These are phyloP conservation scores for Butyriboletus loyo DNA, from an alignment of 768 basidiomycete species.

Conservation along the genomic window DNA sequence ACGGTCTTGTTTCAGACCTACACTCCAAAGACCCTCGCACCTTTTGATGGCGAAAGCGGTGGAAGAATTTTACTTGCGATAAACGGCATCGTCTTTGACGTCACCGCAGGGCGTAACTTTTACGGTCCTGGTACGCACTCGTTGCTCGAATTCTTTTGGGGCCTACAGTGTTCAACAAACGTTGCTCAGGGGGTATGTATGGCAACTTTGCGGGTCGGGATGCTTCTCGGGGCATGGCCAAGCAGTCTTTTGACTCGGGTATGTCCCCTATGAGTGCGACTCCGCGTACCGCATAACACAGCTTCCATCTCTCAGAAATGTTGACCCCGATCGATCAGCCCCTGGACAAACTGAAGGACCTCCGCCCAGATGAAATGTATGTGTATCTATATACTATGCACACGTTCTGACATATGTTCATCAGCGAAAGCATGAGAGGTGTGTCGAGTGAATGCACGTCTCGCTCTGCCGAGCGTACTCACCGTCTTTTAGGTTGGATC, in stretches of 20 bases:
- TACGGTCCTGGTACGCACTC: constrained; percentile 83
- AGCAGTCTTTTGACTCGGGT: constrained; percentile 95
- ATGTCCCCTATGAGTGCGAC: constrained; percentile 24
- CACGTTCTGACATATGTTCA: neutral
- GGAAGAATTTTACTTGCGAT: constrained; percentile 85
- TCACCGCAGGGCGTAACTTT: constrained; percentile 83
- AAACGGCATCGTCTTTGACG: constrained; percentile 87
- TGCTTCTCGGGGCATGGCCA: constrained; percentile 95
- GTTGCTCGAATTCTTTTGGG: neutral
- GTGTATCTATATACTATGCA: constrained; percentile 27
- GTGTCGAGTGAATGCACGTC: neutral
- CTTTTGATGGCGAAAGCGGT: constrained; percentile 61
- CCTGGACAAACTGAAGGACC: constrained; percentile 77
- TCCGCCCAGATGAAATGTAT: constrained; percentile 80
- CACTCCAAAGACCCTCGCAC: constrained; percentile 71
- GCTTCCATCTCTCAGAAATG: constrained; percentile 58
- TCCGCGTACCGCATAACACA: neutral
- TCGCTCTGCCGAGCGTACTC: neutral
- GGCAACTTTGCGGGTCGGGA: constrained; percentile 97
- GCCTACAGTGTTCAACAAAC: neutral
- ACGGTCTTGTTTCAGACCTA: constrained; percentile 75
- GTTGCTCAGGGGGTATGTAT: constrained; percentile 79
- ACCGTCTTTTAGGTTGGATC: constrained; percentile 66
- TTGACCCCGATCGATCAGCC: constrained; percentile 84
- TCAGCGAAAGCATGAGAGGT: constrained; percentile 92